Evolutionary conservation across 768 basidiomycete genomes (phyloP).

Genomic region (Tulasnella sp.): DNA sequence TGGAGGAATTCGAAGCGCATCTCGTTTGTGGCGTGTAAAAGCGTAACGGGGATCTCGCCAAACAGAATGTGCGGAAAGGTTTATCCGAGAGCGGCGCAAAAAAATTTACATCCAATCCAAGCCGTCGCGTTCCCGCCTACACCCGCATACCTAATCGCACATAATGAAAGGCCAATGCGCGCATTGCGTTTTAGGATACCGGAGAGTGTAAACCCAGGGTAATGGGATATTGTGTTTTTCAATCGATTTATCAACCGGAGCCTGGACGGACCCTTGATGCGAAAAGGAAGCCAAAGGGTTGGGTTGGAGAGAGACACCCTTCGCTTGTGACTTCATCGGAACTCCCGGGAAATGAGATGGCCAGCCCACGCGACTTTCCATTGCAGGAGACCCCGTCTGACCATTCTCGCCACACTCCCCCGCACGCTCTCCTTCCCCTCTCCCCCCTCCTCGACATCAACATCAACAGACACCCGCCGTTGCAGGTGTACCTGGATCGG

Average conservation of each 20-base stretch:
- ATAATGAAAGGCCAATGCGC: no score
- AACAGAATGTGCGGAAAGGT: not conserved
- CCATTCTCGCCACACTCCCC: not conserved
- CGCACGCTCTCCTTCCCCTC: not conserved
- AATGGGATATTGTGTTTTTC: not conserved
- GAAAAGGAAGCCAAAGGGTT: not conserved
- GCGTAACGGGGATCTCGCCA: not conserved
- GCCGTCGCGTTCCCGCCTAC: no score
- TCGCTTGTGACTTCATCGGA: not conserved
- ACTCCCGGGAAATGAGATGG: not conserved
- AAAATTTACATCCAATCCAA: no score
- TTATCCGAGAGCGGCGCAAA: not conserved
- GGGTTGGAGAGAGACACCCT: constrained; percentile 1
- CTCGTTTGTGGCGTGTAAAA: not conserved
- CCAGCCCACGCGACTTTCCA: not conserved
- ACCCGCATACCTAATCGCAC: not conserved
- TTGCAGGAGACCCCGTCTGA: not conserved
- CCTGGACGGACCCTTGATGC: not conserved
- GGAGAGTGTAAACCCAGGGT: not conserved
- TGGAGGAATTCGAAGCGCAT: not conserved
- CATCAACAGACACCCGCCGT: not conserved
- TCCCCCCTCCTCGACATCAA: not conserved
- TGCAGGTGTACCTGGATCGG: not conserved
- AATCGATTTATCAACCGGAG: constrained; percentile 6
- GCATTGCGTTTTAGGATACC: not conserved